phyloP scores from a whole-genome alignment of 2,329 filamentous ascomycete species.

The Colletotrichum spinosum region DNA sequence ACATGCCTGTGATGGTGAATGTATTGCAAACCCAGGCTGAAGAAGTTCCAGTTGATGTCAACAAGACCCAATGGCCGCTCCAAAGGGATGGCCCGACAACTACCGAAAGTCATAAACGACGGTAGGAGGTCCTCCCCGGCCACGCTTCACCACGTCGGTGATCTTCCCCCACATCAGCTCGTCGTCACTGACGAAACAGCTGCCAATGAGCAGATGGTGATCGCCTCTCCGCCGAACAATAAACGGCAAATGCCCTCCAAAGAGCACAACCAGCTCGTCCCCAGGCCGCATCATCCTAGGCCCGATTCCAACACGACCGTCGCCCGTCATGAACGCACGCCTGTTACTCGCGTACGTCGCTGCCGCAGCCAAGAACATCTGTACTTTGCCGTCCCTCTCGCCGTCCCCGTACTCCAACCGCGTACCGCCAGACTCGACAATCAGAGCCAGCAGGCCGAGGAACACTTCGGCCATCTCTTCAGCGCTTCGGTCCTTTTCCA shows the following conservation, averaged over 20 bases:
- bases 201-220: slow-evolving; percentile 33
- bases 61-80: no score
- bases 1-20: no score
- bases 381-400: slow-evolving; percentile 13
- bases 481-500: neutral
- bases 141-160: slow-evolving; percentile 26
- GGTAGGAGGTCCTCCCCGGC: slow-evolving; percentile 12
- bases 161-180: slow-evolving; percentile 36
- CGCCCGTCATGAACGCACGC: slow-evolving; percentile 22
- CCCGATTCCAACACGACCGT: slow-evolving; percentile 35
- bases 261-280: slow-evolving; percentile 34
- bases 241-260: slow-evolving; percentile 38
- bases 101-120: slow-evolving; percentile 22
- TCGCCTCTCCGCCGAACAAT: slow-evolving; percentile 8
- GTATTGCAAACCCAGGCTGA: no score
- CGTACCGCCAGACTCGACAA: slow-evolving; percentile 14
- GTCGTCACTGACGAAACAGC: slow-evolving; percentile 36
- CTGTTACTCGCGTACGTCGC: slow-evolving; percentile 21
- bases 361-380: slow-evolving; percentile 15
- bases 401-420: slow-evolving; percentile 1
- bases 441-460: slow-evolving; percentile 6
- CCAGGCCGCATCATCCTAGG: slow-evolving; percentile 32
- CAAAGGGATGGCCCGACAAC: no score
- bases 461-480: slow-evolving; percentile 19
- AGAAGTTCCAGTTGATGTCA: no score